Conservation (phyloP, 805 yeast species). For the Ogataea methanolica region DNA sequence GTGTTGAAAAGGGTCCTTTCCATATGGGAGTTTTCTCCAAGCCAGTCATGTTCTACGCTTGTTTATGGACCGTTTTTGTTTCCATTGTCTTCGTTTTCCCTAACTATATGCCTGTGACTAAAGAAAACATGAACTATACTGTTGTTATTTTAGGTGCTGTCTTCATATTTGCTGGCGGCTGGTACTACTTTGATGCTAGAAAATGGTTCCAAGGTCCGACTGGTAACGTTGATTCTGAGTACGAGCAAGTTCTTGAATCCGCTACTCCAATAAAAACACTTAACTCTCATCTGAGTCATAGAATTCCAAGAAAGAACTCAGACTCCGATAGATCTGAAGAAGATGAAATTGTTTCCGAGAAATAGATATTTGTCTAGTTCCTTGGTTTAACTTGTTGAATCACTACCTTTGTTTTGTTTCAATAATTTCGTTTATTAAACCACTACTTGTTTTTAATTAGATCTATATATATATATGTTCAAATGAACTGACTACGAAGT, state of each 20-base stretch:
- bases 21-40: conserved; percentile 39
- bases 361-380: neutral
- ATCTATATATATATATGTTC: neutral
- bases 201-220: conserved; percentile 56
- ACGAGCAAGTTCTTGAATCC: conserved; percentile 17
- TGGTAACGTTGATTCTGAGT: conserved; percentile 38
- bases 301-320: neutral
- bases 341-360: neutral
- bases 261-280: conserved; percentile 7
- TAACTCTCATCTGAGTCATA: conserved; percentile 1
- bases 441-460: neutral
- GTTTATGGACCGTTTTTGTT: conserved; percentile 41
- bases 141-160: conserved; percentile 43
- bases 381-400: neutral
- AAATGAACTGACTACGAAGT: too few species aligned
- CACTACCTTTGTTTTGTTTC: neutral
- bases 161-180: conserved; percentile 33
- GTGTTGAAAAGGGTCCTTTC: conserved; percentile 46
- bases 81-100: conserved; percentile 51
- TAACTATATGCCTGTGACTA: conserved; percentile 38
- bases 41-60: conserved; percentile 37
- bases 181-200: conserved; percentile 45
- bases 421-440: neutral
- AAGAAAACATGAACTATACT: conserved; percentile 51
- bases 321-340: neutral